phyloP scores from a whole-genome alignment of 768 basidiomycete genomes.

The Gyrodon lividus region DNA sequence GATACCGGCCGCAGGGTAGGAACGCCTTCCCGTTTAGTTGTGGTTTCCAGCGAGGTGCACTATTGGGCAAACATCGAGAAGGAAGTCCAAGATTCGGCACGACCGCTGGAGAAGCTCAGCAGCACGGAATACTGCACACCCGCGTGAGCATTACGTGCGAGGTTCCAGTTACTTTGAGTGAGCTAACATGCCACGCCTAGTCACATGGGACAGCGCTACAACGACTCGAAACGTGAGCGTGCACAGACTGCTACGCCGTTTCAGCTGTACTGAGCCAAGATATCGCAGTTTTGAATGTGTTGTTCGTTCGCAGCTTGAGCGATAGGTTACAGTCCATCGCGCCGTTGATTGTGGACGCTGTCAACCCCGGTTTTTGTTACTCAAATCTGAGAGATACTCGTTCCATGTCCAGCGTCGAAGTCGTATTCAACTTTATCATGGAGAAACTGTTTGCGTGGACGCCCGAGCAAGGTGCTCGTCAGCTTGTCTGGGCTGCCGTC shows the following conservation, averaged over 20 bases:
- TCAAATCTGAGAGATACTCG: conserved; percentile 23
- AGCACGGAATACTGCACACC: conserved; percentile 20
- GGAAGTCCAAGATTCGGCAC: conserved; percentile 10
- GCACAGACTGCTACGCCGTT: no score
- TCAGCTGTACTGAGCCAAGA: no score
- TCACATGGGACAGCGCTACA: no score
- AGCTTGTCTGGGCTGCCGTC: conserved; percentile 26
- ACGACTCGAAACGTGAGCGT: conserved; percentile 22
- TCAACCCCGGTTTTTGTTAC: conserved; percentile 27
- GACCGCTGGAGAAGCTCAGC: conserved; percentile 21
- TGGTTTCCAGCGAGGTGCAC: conserved; percentile 28
- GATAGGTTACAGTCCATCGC: conserved; percentile 5
- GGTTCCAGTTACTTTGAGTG: no score
- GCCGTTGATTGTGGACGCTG: conserved; percentile 15
- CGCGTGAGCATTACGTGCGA: no score
- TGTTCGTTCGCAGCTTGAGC: conserved; percentile 23
- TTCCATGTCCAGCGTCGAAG: no score
- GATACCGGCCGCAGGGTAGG: conserved; percentile 15
- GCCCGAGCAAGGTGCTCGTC: conserved; percentile 26
- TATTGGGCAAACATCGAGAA: conserved; percentile 12
- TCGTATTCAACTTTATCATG: background rate
- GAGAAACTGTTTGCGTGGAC: conserved; percentile 12
- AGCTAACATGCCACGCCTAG: no score
- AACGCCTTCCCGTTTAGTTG: conserved; percentile 20
- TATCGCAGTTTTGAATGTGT: conserved; percentile 23